Conservation (phyloP, 2,329 filamentous ascomycete species). For the Ascochyta koolunga region DNA sequence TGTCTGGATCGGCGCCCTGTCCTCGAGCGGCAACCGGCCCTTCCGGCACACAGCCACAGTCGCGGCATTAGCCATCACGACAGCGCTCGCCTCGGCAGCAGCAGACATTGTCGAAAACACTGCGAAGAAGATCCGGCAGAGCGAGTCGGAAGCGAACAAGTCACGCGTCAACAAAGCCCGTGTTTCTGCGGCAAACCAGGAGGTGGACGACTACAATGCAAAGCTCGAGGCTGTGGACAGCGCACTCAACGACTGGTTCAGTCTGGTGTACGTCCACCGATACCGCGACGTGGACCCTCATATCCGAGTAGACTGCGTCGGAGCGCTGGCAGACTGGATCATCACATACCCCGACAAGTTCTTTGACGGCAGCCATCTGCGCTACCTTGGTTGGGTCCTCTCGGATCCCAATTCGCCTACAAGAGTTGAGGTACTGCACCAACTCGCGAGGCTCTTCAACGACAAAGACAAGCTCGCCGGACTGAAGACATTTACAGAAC, state of each 20-base stretch:
- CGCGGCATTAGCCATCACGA: constrained; percentile 79
- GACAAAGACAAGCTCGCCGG: constrained; percentile 76
- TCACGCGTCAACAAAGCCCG: constrained; percentile 78
- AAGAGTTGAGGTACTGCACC: constrained; percentile 83
- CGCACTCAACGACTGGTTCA: constrained; percentile 83
- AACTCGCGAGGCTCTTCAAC: constrained; percentile 79
- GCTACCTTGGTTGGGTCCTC: constrained; percentile 94
- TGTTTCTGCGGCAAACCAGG: constrained; percentile 73
- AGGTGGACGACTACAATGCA: constrained; percentile 71
- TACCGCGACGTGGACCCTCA: constrained; percentile 92
- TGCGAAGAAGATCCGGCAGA: constrained; percentile 77
- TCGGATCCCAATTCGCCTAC: constrained; percentile 79
- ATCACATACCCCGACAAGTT: constrained; percentile 82
- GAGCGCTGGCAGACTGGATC: constrained; percentile 89
- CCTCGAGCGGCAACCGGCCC: constrained; percentile 82
- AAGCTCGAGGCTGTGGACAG: constrained; percentile 73
- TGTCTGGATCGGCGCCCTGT: constrained; percentile 89
- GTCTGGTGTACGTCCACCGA: constrained; percentile 91
- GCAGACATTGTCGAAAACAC: constrained; percentile 73
- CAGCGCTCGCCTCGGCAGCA: constrained; percentile 75
- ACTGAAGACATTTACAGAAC: constrained; percentile 89
- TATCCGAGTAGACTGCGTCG: constrained; percentile 87
- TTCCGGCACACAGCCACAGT: constrained; percentile 95
- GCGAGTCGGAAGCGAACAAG: constrained; percentile 77
- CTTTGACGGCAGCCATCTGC: constrained; percentile 86